phyloP scores from a whole-genome alignment of 306 rosid genomes.

The Betula pendula region DNA sequence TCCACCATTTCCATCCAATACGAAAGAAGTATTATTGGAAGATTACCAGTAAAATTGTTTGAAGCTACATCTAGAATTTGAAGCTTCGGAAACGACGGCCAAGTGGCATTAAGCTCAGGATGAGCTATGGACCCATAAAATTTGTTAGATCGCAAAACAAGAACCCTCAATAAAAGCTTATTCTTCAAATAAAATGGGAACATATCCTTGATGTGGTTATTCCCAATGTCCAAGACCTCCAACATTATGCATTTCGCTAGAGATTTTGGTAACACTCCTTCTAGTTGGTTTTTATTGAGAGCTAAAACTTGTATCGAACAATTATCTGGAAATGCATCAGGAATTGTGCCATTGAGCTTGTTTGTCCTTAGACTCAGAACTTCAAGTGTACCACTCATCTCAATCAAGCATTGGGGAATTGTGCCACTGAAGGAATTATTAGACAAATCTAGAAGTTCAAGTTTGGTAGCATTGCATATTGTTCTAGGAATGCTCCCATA shows the following conservation, averaged over 20 bases:
- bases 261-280: no score
- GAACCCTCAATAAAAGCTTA: slow-evolving; percentile 33
- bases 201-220: no score
- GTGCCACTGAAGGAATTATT: slow-evolving; percentile 14
- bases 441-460: slow-evolving; percentile 41
- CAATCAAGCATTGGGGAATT: slow-evolving; percentile 37
- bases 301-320: slow-evolving; percentile 28
- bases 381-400: not conserved
- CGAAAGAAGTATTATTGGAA: slow-evolving; percentile 32
- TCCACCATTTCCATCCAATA: slow-evolving; percentile 48
- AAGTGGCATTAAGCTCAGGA: not conserved
- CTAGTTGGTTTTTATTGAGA: slow-evolving; percentile 24
- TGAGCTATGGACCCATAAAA: slow-evolving; percentile 13
- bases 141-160: slow-evolving; percentile 43
- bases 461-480: slow-evolving; percentile 26
- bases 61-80: not conserved
- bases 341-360: slow-evolving; percentile 20
- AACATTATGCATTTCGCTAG: no score
- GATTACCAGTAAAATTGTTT: not conserved
- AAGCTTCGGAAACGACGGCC: not conserved
- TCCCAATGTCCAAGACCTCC: no score
- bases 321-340: slow-evolving; percentile 8
- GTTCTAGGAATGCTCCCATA: slow-evolving; percentile 29
- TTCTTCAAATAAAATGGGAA: slow-evolving; percentile 2
- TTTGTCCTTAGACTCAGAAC: slow-evolving; percentile 30